phyloP scores from a whole-genome alignment of 306 rosid species.

The Medicago lupulina region DNA sequence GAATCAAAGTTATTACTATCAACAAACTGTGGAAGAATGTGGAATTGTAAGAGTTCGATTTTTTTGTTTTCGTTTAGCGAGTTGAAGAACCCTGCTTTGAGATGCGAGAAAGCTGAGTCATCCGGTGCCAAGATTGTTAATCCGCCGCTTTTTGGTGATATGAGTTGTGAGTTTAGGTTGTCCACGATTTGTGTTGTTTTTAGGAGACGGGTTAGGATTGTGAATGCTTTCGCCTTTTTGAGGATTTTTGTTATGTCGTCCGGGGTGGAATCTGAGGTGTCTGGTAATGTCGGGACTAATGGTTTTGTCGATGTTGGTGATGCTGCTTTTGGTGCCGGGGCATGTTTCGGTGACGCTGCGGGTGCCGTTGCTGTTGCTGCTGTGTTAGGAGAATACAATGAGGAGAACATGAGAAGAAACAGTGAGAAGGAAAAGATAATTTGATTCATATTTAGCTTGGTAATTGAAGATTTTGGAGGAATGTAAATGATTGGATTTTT shows the following conservation, averaged over 20 bases:
- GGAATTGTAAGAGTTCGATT: slow-evolving; percentile 50
- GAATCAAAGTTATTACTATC: slow-evolving; percentile 47
- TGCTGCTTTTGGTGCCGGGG: slow-evolving; percentile 23
- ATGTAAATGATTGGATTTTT: background rate
- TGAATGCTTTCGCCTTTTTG: slow-evolving; percentile 45
- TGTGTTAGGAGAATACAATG: slow-evolving; percentile 18
- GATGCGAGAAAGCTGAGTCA: slow-evolving; percentile 40
- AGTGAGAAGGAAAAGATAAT: slow-evolving; percentile 27
- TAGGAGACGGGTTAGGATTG: slow-evolving; percentile 33
- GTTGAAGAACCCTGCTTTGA: slow-evolving; percentile 50
- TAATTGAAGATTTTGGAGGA: background rate
- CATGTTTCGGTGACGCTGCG: slow-evolving; percentile 29
- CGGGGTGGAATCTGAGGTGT: slow-evolving; percentile 37
- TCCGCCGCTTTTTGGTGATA: slow-evolving; percentile 32
- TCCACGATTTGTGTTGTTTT: slow-evolving; percentile 45
- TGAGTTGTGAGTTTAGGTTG: slow-evolving; percentile 47
- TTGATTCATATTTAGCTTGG: slow-evolving; percentile 37
- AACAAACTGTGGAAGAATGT: slow-evolving; percentile 45
- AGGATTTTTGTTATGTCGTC: slow-evolving; percentile 47
- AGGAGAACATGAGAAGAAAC: slow-evolving; percentile 25
- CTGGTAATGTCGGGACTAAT: slow-evolving; percentile 47
- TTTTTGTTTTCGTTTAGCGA: slow-evolving; percentile 40
- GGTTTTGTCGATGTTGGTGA: slow-evolving; percentile 46
- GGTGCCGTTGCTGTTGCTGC: slow-evolving; percentile 26
- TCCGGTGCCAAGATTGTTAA: slow-evolving; percentile 45